Evolutionary conservation across 2,329 filamentous ascomycete species (phyloP), one percentile per base, ranked within the genome.

Genomic region (Cladosporium oxysporum): DNA sequence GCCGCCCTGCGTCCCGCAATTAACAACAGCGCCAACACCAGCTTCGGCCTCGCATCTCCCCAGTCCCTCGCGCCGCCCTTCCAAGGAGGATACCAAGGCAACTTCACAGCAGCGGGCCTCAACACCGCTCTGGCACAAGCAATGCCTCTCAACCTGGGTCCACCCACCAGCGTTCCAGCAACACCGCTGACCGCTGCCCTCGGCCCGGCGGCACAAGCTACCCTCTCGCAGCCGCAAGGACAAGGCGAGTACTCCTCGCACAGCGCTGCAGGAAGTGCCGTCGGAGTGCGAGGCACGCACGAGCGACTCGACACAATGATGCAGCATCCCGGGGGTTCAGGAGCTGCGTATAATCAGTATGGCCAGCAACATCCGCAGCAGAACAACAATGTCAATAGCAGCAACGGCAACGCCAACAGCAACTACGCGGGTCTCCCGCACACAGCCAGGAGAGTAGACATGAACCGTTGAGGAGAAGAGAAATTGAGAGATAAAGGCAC

Each of bases 171-270:
- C 12, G 80, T 93, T 44, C 93, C 93, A 10, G 92, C 95, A 73
- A 97, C 93, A 1, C 93, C 94, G 8, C 85, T 97, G 68, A 95
- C 91, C 72, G 93, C 93, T 18, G 93, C 93, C 1, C 83, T 97
- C 5, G 94, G 93, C 0, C 92, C 93, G 6, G 93, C 93, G 23
- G 91, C 93, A 64, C 93, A 96, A 78, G 93, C 93, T 0, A 97
- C 92, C 0, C 89, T 97, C 7, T 66, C 69, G 18, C 62, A 69
- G 58, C 57, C 53, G 14, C 62, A 64, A 47, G 55, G 41, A 6
- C 67, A 67, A n/a, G 61, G 68, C 16, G 72, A 73, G 33, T 70
- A 71, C 35, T 70, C 67, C 23, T 58, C 35, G 14, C 35, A 44
- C 21, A 37, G 37, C 44, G 33, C 61, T 6, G 35, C 35, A 18